These are phyloP conservation scores for Ophidiomyces ophidiicola DNA, from an alignment of 2,329 filamentous ascomycete genomes.

Conservation along the genomic window DNA sequence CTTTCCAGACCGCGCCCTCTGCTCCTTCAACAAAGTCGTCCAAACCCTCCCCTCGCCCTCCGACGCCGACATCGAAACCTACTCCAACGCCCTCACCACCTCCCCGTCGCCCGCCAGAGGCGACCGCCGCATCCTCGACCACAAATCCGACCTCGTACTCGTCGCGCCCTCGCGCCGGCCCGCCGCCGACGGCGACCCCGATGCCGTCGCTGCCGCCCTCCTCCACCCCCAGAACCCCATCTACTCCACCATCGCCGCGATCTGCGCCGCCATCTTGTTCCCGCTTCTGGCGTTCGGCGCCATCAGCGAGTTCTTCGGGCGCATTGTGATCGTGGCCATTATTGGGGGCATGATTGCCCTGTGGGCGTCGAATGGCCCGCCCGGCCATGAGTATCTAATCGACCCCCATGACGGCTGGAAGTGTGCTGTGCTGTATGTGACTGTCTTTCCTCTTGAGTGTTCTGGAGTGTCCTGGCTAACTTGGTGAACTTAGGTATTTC, in stretches of 20 bases:
- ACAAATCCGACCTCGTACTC: slow-evolving; percentile 35
- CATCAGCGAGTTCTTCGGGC: slow-evolving; percentile 44
- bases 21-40: slow-evolving; percentile 37
- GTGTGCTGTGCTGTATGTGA: slow-evolving; percentile 28
- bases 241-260: slow-evolving; percentile 34
- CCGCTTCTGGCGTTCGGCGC: slow-evolving; percentile 49
- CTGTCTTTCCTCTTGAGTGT: background rate
- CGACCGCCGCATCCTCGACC: slow-evolving; percentile 43
- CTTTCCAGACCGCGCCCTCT: slow-evolving; percentile 29
- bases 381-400: slow-evolving; percentile 26
- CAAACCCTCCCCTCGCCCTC: slow-evolving; percentile 37
- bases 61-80: slow-evolving; percentile 38
- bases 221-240: slow-evolving; percentile 18
- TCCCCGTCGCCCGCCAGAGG: slow-evolving; percentile 38
- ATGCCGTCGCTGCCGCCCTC: too few relatives aligned
- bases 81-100: slow-evolving; percentile 43
- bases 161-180: slow-evolving; percentile 17
- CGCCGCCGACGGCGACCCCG: background rate
- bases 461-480: slow-evolving; percentile 2
- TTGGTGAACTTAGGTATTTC: slow-evolving; percentile 25
- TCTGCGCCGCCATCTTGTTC: slow-evolving; percentile 43
- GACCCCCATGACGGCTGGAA: slow-evolving; percentile 32
- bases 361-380: slow-evolving; percentile 28
- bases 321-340: slow-evolving; percentile 46
- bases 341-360: slow-evolving; percentile 38